These are phyloP conservation scores for Ceratorhiza oryzae-sativae DNA, from an alignment of 1,284 basidiomycete genomes.

Conservation along the genomic window DNA sequence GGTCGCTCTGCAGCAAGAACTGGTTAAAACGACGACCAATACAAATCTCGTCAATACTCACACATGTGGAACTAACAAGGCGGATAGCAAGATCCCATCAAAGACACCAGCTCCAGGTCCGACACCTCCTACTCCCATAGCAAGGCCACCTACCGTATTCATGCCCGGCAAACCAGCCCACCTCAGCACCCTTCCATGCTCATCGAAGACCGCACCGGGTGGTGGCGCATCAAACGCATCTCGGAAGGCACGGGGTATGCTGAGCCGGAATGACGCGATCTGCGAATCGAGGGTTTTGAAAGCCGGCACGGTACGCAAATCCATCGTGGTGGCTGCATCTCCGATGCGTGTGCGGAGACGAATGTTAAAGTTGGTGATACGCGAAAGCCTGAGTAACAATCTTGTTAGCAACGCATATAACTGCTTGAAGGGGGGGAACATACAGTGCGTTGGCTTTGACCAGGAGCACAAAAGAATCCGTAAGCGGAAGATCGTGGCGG, in stretches of 20 bases:
- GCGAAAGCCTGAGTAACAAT: slow-evolving; percentile 16
- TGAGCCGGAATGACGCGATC: slow-evolving; percentile 40
- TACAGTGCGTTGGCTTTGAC: slow-evolving; percentile 39
- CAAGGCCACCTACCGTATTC: neutral
- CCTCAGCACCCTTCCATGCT: slow-evolving; percentile 18
- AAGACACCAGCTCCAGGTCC: slow-evolving; percentile 34
- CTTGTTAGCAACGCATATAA: slow-evolving; percentile 4
- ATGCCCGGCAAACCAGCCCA: slow-evolving; percentile 13
- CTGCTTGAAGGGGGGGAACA: neutral
- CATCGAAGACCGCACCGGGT: slow-evolving; percentile 21
- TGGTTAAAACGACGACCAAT: neutral
- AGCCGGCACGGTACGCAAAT: slow-evolving; percentile 34
- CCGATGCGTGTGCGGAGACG: slow-evolving; percentile 32
- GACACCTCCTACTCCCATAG: neutral
- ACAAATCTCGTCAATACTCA: slow-evolving; percentile 12
- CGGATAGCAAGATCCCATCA: slow-evolving; percentile 25
- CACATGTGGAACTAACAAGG: slow-evolving; percentile 41
- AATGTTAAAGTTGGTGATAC: slow-evolving; percentile 38
- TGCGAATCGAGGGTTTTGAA: slow-evolving; percentile 43
- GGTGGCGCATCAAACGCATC: slow-evolving; percentile 38
- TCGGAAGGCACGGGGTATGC: slow-evolving; percentile 43
- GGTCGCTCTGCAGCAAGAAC: slow-evolving; percentile 32
- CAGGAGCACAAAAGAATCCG: slow-evolving; percentile 38
- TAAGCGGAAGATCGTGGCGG: slow-evolving; percentile 36
- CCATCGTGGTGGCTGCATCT: slow-evolving; percentile 15